phyloP scores from a whole-genome alignment of 2,329 filamentous ascomycete species.

The Neurospora sp. region DNA sequence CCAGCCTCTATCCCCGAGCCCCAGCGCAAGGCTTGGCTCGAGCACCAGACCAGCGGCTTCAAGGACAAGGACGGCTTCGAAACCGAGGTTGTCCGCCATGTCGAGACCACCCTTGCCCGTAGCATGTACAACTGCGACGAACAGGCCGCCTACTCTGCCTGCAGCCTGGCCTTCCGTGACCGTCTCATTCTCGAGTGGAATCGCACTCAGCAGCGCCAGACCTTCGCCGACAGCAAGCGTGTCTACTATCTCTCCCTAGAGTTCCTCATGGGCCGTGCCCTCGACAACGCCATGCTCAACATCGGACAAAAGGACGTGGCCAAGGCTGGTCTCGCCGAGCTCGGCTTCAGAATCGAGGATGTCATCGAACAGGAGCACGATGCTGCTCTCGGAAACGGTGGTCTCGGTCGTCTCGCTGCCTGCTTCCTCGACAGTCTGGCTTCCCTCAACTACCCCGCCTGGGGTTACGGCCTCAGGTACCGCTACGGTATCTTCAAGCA shows the following conservation, averaged over 20 bases:
- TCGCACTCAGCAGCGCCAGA: constrained; percentile 93
- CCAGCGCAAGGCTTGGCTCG: constrained; percentile 71
- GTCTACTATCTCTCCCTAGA: constrained; percentile 97
- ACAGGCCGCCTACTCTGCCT: constrained; percentile 81
- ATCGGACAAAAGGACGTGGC: constrained; percentile 79
- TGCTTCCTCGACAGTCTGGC: constrained; percentile 97
- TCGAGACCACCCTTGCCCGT: constrained; percentile 91
- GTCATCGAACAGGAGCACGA: constrained; percentile 92
- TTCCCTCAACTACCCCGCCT: constrained; percentile 88
- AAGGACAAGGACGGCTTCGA: constrained; percentile 74
- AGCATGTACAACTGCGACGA: constrained; percentile 99
- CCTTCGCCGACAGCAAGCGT: constrained; percentile 80
- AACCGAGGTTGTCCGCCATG: constrained; percentile 80
- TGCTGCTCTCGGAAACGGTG: constrained; percentile 90
- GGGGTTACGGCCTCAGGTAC: constrained; percentile 95
- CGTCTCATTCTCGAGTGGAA: constrained; percentile 94
- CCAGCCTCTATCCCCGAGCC: constrained; percentile 74
- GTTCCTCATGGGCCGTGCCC: constrained; percentile 90
- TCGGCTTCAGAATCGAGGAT: constrained; percentile 96
- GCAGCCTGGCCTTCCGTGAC: constrained; percentile 85
- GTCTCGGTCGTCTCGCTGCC: constrained; percentile 85
- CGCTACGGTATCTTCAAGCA: constrained; percentile 99
- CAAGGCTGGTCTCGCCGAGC: constrained; percentile 69
- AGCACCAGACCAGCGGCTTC: constrained; percentile 57
- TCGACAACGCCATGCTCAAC: constrained; percentile 99